A percentile compares a stretch with the other conserved stretches of the same genome.
Evolutionary conservation across 139 green algal species (phyloP).

Genomic region (Bryopsis sp.): DNA sequence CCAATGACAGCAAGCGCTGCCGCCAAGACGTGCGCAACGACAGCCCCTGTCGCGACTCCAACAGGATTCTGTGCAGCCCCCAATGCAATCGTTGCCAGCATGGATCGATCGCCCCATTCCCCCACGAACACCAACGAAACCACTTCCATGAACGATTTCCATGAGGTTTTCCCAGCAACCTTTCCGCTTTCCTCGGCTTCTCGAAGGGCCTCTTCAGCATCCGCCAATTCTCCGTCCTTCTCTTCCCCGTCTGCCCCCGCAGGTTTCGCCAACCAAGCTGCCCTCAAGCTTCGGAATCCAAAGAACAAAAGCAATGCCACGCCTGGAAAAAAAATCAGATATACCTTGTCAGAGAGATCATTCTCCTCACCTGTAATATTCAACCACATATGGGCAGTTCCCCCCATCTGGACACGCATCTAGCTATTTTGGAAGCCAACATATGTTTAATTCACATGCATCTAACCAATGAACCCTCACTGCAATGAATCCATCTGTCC

Average conservation of each 20-base stretch:
- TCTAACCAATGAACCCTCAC: too few species aligned
- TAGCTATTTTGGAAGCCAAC: too few species aligned
- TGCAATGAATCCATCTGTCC: too few species aligned
- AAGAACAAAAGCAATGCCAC: constrained; percentile 88
- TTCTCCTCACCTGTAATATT: too few species aligned
- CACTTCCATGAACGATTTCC: constrained; percentile 45
- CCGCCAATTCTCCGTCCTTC: constrained; percentile 20
- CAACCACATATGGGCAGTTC: too few species aligned
- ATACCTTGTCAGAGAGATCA: too few species aligned
- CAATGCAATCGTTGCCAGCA: constrained; percentile 95
- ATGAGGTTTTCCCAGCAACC: not conserved
- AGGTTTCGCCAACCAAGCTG: constrained; percentile 12
- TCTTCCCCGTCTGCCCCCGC: not conserved
- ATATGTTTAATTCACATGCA: too few species aligned
- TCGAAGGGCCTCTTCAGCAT: constrained; percentile 56
- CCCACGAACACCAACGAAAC: constrained; percentile 85
- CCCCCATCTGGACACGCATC: too few species aligned
- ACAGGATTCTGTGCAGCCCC: constrained; percentile 78
- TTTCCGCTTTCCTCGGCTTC: constrained; percentile 28
- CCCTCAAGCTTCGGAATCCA: constrained; percentile 66
- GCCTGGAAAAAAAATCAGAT: too few species aligned
- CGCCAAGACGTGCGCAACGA: constrained; percentile 74
- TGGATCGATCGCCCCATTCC: constrained; percentile 90
- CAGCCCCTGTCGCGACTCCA: constrained; percentile 81
- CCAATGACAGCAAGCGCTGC: constrained; percentile 86